A percentile compares a stretch with the other conserved stretches of the same genome.
Evolutionary conservation across 306 rosid genomes (phyloP).

Genomic region (Cucurbita maxima): DNA sequence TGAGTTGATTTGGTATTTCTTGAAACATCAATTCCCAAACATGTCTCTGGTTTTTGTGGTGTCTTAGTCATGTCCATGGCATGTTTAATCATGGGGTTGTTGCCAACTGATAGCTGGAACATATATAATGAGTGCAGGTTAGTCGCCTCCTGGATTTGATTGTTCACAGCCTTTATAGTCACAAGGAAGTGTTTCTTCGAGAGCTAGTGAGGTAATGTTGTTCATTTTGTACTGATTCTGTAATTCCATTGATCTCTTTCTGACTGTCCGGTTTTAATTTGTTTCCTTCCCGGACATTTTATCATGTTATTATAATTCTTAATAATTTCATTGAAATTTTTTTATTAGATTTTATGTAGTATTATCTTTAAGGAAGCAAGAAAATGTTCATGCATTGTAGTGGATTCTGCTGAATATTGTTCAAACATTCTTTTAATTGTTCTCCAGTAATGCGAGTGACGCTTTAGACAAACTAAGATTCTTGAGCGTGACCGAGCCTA

Average conservation of each 20-base stretch:
- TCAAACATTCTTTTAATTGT: not conserved
- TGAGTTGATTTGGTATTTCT: not conserved
- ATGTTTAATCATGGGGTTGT: not conserved
- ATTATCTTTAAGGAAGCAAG: not conserved
- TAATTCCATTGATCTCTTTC: not conserved
- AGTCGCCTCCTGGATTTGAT: conserved; percentile 80
- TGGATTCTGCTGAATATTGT: not conserved
- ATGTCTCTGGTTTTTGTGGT: not conserved
- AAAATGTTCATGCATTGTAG: not conserved
- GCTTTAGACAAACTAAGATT: conserved; percentile 94
- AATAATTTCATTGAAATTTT: not conserved
- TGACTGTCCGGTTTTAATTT: not conserved
- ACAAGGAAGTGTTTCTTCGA: conserved; percentile 81
- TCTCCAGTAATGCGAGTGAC: conserved; percentile 78
- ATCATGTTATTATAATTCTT: not conserved
- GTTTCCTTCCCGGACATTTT: not conserved
- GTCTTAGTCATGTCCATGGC: not conserved
- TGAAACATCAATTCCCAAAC: not conserved
- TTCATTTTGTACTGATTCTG: not conserved
- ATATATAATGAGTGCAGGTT: conserved; percentile 37
- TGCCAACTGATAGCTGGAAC: not conserved
- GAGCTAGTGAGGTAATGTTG: conserved; percentile 74
- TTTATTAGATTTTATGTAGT: not conserved
- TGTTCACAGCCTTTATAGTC: conserved; percentile 88
- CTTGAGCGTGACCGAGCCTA: conserved; percentile 89